These are phyloP conservation scores for Oleoguttula mirabilis DNA, from an alignment of 495 filamentous ascomycete species.

Conservation along the genomic window DNA sequence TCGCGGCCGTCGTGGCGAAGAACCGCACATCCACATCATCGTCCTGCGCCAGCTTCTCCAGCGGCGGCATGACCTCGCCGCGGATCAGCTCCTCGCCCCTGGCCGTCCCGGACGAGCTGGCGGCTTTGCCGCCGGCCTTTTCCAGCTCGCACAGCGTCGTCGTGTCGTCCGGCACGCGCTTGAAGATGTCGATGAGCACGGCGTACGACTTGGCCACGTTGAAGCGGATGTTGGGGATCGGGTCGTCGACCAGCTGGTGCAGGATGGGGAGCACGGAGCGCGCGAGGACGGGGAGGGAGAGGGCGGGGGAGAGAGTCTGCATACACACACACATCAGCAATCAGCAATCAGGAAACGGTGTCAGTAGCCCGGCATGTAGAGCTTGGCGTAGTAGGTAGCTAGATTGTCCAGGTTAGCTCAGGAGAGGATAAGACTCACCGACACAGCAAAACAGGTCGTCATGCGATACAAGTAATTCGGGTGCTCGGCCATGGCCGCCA, in stretches of 20 bases:
- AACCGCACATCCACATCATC: constrained; percentile 97
- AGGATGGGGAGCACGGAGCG: constrained; percentile 91
- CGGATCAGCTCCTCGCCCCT: constrained; percentile 73
- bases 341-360: no score
- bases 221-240: constrained; percentile 98
- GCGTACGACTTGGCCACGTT: constrained; percentile 97
- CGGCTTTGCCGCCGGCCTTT: constrained; percentile 48
- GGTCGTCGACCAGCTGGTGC: constrained; percentile 79
- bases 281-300: constrained; percentile 82
- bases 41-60: constrained; percentile 91
- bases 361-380: no score
- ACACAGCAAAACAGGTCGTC: constrained; percentile 97
- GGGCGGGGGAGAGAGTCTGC: constrained; percentile 85
- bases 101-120: constrained; percentile 46
- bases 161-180: constrained; percentile 60
- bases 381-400: no score
- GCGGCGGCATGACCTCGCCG: constrained; percentile 71
- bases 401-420: no score
- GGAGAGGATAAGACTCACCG: constrained; percentile 47
- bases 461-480: constrained; percentile 98
- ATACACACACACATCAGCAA: constrained; percentile 24
- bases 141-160: constrained; percentile 76
- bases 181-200: constrained; percentile 75
- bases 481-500: constrained; percentile 94
- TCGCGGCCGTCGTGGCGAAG: constrained; percentile 66